phyloP scores from a whole-genome alignment of 306 rosid genomes.

The Begonia loranthoides region DNA sequence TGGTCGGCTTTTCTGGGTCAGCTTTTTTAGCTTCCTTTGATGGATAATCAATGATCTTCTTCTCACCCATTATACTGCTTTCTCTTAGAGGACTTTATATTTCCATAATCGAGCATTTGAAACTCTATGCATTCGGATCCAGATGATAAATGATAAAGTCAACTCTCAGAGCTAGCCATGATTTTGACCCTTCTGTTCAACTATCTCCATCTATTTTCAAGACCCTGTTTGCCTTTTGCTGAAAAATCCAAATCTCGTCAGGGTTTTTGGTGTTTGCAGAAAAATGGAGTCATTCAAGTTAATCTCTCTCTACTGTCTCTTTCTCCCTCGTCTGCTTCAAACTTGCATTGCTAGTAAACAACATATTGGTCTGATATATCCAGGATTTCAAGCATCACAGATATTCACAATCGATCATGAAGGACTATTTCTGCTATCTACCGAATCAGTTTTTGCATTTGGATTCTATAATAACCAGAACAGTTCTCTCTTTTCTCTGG shows the following conservation, averaged over 20 bases:
- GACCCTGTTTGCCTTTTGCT: neutral
- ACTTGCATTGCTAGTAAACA: constrained; percentile 10
- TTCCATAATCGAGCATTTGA: too few species aligned
- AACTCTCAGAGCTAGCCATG: too few species aligned
- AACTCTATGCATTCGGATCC: too few species aligned
- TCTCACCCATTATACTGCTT: too few species aligned
- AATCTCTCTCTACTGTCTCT: constrained; percentile 4
- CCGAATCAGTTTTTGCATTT: constrained; percentile 11
- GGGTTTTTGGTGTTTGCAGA: neutral
- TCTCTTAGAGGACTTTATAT: too few species aligned
- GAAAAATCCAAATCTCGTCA: neutral
- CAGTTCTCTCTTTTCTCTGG: constrained; percentile 9
- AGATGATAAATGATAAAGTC: too few species aligned
- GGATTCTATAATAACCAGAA: constrained; percentile 13
- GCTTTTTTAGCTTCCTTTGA: too few species aligned
- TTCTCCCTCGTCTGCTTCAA: constrained; percentile 3
- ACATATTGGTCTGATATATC: constrained; percentile 6
- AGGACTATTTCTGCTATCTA: constrained; percentile 14
- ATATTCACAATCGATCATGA: constrained; percentile 1
- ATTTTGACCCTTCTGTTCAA: too few species aligned
- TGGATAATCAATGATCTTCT: too few species aligned
- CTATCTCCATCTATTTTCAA: too few species aligned
- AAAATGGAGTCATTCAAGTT: neutral
- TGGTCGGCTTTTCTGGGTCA: too few species aligned
- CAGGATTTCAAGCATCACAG: constrained; percentile 18